Conservation (phyloP, 2,329 filamentous ascomycete species). For the Verticillium nubilum region DNA sequence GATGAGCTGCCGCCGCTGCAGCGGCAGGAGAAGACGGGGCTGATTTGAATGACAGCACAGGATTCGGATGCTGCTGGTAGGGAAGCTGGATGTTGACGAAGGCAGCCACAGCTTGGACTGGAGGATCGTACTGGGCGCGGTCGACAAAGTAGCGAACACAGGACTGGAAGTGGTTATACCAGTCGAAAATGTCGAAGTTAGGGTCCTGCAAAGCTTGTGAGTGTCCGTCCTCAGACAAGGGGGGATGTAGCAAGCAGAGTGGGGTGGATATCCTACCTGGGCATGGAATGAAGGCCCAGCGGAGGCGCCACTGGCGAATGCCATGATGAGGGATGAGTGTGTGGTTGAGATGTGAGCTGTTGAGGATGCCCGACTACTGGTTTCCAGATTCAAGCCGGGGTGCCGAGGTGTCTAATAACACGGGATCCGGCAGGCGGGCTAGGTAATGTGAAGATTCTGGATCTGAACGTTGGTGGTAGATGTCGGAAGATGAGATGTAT, state of each 20-base stretch:
- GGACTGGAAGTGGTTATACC: slow-evolving; percentile 86
- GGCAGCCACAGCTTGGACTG: slow-evolving; percentile 82
- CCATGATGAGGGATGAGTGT: background rate
- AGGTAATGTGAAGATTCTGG: background rate
- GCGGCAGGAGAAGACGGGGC: slow-evolving; percentile 27
- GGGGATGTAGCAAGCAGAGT: slow-evolving; percentile 6
- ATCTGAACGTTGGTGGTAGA: background rate
- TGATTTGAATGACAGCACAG: slow-evolving; percentile 33
- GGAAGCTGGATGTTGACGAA: slow-evolving; percentile 91
- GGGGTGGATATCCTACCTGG: background rate
- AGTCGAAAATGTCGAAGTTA: slow-evolving; percentile 78
- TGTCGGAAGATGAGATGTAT: background rate
- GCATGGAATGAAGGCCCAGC: slow-evolving; percentile 6
- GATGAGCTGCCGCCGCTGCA: slow-evolving; percentile 17
- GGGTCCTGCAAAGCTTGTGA: slow-evolving; percentile 39
- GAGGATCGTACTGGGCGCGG: slow-evolving; percentile 75
- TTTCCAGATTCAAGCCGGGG: background rate
- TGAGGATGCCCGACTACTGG: background rate
- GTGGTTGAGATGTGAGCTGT: background rate
- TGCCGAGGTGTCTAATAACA: slow-evolving; percentile 10
- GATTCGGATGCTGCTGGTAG: slow-evolving; percentile 60
- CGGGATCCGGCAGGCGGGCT: slow-evolving; percentile 1
- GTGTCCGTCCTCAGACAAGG: background rate
- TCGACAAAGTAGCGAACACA: slow-evolving; percentile 91
- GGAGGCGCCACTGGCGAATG: slow-evolving; percentile 7